These are phyloP conservation scores for Aspergillus fumigatiaffinis DNA, from an alignment of 2,329 filamentous ascomycete genomes.

Conservation along the genomic window DNA sequence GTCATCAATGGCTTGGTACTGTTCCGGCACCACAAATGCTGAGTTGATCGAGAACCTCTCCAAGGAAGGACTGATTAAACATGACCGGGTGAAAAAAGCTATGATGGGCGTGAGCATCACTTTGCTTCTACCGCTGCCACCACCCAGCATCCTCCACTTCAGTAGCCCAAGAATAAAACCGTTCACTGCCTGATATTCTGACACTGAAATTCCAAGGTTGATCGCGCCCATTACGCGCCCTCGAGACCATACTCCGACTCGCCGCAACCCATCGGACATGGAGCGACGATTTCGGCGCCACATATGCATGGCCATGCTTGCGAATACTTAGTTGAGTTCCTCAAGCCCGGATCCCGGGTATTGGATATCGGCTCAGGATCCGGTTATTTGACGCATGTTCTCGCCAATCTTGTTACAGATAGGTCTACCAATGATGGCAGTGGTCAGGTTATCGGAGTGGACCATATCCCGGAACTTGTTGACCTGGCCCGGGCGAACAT, in stretches of 20 bases:
- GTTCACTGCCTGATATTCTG: background rate
- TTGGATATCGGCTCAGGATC: constrained; percentile 73
- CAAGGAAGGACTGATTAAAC: constrained; percentile 67
- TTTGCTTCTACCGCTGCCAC: background rate
- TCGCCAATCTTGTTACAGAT: constrained; percentile 67
- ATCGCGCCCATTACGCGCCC: constrained; percentile 80
- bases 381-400: constrained; percentile 81
- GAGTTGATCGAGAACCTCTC: constrained; percentile 76
- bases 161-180: background rate
- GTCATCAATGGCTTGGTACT: constrained; percentile 79
- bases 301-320: constrained; percentile 68
- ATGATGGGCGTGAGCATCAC: constrained; percentile 63
- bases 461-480: constrained; percentile 65
- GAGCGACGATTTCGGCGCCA: constrained; percentile 67
- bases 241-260: constrained; percentile 67
- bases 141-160: background rate
- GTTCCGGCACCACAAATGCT: constrained; percentile 69
- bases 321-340: constrained; percentile 58
- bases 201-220: constrained; percentile 56
- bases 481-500: constrained; percentile 64
- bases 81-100: constrained; percentile 67
- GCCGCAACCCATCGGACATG: constrained; percentile 64
- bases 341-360: constrained; percentile 54
- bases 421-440: constrained; percentile 23
- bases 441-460: constrained; percentile 64